phyloP scores from a whole-genome alignment of 192 early-diverging fungal genomes.

The Gryganskiella cystojenkinii region DNA sequence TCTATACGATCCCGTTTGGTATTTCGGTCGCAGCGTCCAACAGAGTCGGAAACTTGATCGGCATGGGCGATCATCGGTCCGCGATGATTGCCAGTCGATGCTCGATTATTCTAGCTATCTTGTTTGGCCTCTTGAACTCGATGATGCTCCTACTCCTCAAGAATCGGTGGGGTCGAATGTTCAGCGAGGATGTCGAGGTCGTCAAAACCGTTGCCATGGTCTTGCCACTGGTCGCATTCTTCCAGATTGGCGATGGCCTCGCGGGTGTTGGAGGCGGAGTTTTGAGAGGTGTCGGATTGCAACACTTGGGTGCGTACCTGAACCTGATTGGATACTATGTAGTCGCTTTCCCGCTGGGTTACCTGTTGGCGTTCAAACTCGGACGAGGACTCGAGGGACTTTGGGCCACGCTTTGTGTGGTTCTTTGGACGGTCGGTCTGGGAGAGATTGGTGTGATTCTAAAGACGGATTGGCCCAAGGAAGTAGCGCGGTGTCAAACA shows the following conservation, averaged over 20 bases:
- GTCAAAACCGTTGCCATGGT: slow-evolving; percentile 75
- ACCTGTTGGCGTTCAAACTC: slow-evolving; percentile 65
- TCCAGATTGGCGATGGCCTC: slow-evolving; percentile 77
- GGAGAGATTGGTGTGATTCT: slow-evolving; percentile 49
- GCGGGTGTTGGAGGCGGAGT: slow-evolving; percentile 73
- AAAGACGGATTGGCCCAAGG: slow-evolving; percentile 49
- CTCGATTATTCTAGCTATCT: slow-evolving; percentile 60
- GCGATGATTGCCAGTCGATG: slow-evolving; percentile 65
- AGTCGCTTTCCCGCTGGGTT: slow-evolving; percentile 73
- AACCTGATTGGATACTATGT: slow-evolving; percentile 75
- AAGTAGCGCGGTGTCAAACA: slow-evolving; percentile 41
- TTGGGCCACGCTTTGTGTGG: slow-evolving; percentile 69
- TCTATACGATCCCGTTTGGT: slow-evolving; percentile 84
- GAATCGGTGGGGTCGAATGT: slow-evolving; percentile 70
- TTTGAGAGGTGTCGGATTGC: slow-evolving; percentile 82
- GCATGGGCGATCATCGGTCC: slow-evolving; percentile 57
- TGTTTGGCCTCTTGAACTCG: slow-evolving; percentile 67
- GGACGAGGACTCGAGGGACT: slow-evolving; percentile 69
- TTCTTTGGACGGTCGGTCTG: slow-evolving; percentile 53
- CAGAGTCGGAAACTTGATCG: slow-evolving; percentile 83
- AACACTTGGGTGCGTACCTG: slow-evolving; percentile 69
- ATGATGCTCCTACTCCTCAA: slow-evolving; percentile 60
- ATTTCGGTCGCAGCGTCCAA: slow-evolving; percentile 84
- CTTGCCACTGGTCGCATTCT: slow-evolving; percentile 83
- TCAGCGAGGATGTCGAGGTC: slow-evolving; percentile 76